Evolutionary conservation across 352 stramenopile species (phyloP).

Genomic region (Peronospora farinosa): DNA sequence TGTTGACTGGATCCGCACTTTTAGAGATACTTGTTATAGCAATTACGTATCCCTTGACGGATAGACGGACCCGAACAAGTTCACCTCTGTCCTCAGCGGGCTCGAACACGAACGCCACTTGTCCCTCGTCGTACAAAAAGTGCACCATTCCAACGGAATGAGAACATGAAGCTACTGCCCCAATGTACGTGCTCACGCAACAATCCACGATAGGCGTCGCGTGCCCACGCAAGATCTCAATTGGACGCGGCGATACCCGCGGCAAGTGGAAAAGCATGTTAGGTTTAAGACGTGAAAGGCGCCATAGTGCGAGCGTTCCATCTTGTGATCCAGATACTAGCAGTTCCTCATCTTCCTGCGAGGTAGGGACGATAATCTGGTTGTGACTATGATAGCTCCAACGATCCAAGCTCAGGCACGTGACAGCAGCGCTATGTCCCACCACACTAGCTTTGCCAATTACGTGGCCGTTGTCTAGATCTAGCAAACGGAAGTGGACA

Average conservation of each 20-base stretch:
- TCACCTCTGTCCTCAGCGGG: constrained; percentile 21
- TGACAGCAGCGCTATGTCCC: constrained; percentile 60
- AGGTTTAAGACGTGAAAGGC: constrained; percentile 62
- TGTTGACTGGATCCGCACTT: not conserved
- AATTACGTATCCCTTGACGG: constrained; percentile 58
- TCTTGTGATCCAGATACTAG: constrained; percentile 69
- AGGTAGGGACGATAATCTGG: constrained; percentile 21
- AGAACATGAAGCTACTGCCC: constrained; percentile 63
- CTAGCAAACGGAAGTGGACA: constrained; percentile 66
- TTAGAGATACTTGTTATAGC: constrained; percentile 28
- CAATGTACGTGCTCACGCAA: constrained; percentile 54
- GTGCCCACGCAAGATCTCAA: constrained; percentile 64
- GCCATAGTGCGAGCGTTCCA: constrained; percentile 61
- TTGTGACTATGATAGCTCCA: constrained; percentile 41
- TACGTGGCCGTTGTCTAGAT: constrained; percentile 78
- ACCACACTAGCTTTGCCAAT: constrained; percentile 77
- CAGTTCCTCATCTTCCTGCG: constrained; percentile 65
- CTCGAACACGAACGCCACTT: constrained; percentile 63
- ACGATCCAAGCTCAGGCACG: constrained; percentile 64
- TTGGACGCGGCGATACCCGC: constrained; percentile 54
- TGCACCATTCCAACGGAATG: constrained; percentile 46
- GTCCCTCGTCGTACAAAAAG: constrained; percentile 64
- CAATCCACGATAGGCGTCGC: constrained; percentile 47
- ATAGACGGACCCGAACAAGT: constrained; percentile 46
- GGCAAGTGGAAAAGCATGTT: constrained; percentile 70